Evolutionary conservation across 208 protist species (phyloP).

Genomic region (Balamuthia mandrillaris): DNA sequence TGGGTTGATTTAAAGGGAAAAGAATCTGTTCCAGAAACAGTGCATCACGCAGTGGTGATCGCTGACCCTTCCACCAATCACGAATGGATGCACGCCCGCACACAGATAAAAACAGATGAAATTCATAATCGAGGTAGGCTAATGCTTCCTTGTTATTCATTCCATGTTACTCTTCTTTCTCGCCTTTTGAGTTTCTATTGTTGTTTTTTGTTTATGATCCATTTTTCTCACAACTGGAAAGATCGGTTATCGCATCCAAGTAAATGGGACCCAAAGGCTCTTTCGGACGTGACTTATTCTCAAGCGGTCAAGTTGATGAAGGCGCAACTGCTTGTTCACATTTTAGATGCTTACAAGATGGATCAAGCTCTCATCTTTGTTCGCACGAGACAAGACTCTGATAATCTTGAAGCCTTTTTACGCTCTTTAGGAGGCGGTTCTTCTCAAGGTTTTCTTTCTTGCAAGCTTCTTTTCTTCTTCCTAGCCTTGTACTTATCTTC

Average conservation of each 20-base stretch:
- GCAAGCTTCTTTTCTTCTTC: not conserved
- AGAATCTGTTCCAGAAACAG: slow-evolving; percentile 62
- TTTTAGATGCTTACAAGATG: slow-evolving; percentile 70
- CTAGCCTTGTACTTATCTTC: not conserved
- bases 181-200: no score
- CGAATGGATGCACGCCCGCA: not conserved
- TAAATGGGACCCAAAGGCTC: no score
- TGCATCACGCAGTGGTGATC: slow-evolving; percentile 61
- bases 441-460: not conserved
- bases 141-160: not conserved
- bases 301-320: slow-evolving; percentile 61
- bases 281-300: slow-evolving; percentile 46
- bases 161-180: no score
- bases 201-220: no score
- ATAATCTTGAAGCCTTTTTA: slow-evolving; percentile 64
- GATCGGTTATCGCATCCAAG: no score
- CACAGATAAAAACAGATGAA: slow-evolving; percentile 46
- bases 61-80: slow-evolving; percentile 57
- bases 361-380: slow-evolving; percentile 73
- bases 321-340: not conserved
- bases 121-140: slow-evolving; percentile 40
- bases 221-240: no score
- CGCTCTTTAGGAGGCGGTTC: slow-evolving; percentile 42
- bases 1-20: slow-evolving; percentile 76
- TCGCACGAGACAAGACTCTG: slow-evolving; percentile 68